Conservation (phyloP, 257 asterid genomes). For the Solanum sitiens region DNA sequence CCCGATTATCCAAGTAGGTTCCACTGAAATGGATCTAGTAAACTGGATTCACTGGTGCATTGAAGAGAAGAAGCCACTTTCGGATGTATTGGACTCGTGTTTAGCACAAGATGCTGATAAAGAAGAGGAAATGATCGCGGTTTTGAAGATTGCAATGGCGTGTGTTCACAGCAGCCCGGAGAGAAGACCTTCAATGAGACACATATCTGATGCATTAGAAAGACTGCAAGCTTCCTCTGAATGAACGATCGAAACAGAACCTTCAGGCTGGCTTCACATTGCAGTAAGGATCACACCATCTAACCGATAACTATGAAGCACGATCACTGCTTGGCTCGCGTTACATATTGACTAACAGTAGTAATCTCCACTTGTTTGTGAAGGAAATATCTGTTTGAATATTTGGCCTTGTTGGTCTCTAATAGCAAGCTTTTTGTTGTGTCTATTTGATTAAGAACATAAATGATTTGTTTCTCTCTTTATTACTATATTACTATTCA, state of each 20-base stretch:
- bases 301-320: background rate
- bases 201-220: constrained; percentile 55
- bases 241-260: background rate
- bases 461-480: constrained; percentile 5
- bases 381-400: constrained; percentile 9
- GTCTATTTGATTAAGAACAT: constrained; percentile 9
- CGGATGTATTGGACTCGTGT: constrained; percentile 58
- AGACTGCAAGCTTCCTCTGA: constrained; percentile 30
- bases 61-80: constrained; percentile 82
- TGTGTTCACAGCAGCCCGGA: constrained; percentile 70
- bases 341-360: background rate
- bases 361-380: constrained; percentile 1
- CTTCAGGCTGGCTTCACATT: no score
- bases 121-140: constrained; percentile 80
- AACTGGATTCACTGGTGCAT: constrained; percentile 83
- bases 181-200: constrained; percentile 72
- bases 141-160: constrained; percentile 77
- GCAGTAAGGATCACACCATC: background rate
- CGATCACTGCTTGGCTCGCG: background rate
- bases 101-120: constrained; percentile 49
- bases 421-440: constrained; percentile 19
- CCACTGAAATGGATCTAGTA: constrained; percentile 55
- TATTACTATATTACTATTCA: constrained; percentile 2
- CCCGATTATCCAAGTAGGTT: constrained; percentile 50
- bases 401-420: background rate